phyloP scores from a whole-genome alignment of 2,329 filamentous ascomycete genomes.

The Gnomoniopsis smithogilvyi region DNA sequence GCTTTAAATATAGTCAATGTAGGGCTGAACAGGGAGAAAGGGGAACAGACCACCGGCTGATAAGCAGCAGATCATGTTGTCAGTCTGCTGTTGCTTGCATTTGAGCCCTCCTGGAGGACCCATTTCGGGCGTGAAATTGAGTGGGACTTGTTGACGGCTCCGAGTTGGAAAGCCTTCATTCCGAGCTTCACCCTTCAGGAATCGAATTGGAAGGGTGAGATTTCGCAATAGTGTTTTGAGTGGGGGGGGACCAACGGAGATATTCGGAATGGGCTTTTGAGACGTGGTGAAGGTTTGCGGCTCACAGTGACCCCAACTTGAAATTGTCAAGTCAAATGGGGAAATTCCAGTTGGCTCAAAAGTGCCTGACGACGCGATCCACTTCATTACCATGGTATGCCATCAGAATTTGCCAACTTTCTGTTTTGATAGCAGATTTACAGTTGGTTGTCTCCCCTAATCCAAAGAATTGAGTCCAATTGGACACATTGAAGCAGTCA shows the following conservation, averaged over 20 bases:
- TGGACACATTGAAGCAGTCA: too few species aligned
- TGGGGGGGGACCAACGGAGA: neutral
- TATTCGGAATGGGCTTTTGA: constrained; percentile 1
- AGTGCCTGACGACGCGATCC: neutral
- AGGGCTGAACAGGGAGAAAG: neutral
- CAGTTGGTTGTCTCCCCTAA: too few species aligned
- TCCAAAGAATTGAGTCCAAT: too few species aligned
- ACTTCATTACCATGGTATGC: neutral
- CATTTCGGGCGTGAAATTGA: neutral
- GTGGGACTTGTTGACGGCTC: neutral
- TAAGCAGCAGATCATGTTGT: neutral
- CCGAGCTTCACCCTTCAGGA: neutral
- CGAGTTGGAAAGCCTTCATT: neutral
- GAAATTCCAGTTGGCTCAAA: neutral
- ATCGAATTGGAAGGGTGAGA: neutral
- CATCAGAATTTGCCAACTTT: neutral
- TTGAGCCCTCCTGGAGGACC: neutral
- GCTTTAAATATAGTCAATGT: neutral
- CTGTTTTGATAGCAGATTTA: neutral
- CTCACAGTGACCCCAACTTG: constrained; percentile 8
- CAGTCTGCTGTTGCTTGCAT: constrained; percentile 2
- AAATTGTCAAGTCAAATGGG: neutral
- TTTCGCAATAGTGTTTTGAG: neutral
- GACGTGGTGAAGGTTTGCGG: neutral
- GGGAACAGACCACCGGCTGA: neutral